Conservation (phyloP, 225 moss, liverwort and hornwort genomes). For the Sphagnum tenellum region DNA sequence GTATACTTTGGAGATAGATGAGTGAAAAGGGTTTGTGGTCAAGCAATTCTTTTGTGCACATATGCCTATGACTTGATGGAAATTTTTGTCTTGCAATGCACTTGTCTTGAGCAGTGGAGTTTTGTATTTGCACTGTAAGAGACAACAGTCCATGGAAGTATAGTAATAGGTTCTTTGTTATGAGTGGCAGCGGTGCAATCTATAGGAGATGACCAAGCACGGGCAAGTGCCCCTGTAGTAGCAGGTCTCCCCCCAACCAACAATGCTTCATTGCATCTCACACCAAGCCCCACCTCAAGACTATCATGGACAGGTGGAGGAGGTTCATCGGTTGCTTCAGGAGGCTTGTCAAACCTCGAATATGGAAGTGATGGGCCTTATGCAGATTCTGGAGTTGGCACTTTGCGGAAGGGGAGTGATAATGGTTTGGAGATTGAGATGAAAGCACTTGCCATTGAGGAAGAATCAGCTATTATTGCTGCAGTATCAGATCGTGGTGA, state of each 20-base stretch:
- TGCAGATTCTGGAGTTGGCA: slow-evolving; percentile 57
- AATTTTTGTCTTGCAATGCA: no score
- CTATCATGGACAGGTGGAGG: slow-evolving; percentile 64
- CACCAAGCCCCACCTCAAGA: slow-evolving; percentile 56
- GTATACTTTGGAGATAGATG: slow-evolving; percentile 46
- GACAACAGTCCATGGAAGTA: no score
- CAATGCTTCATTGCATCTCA: slow-evolving; percentile 20
- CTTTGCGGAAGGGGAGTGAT: slow-evolving; percentile 73
- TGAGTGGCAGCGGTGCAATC: slow-evolving; percentile 39
- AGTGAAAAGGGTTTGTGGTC: slow-evolving; percentile 62
- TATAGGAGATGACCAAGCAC: slow-evolving; percentile 60
- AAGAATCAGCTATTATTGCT: slow-evolving; percentile 43
- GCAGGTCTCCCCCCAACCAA: slow-evolving; percentile 14
- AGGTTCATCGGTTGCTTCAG: slow-evolving; percentile 75
- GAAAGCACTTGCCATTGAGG: slow-evolving; percentile 66
- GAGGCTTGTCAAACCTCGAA: slow-evolving; percentile 59
- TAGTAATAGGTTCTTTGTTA: neutral
- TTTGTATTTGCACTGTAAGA: no score
- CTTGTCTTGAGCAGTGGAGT: no score
- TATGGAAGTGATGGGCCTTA: slow-evolving; percentile 76
- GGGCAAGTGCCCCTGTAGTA: slow-evolving; percentile 38
- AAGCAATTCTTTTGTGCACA: slow-evolving; percentile 38
- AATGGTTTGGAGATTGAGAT: slow-evolving; percentile 69
- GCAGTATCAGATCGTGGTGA: slow-evolving; percentile 22
- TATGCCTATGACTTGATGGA: no score